Conservation (phyloP, 331 rosid species). For the Rosa hybrid region DNA sequence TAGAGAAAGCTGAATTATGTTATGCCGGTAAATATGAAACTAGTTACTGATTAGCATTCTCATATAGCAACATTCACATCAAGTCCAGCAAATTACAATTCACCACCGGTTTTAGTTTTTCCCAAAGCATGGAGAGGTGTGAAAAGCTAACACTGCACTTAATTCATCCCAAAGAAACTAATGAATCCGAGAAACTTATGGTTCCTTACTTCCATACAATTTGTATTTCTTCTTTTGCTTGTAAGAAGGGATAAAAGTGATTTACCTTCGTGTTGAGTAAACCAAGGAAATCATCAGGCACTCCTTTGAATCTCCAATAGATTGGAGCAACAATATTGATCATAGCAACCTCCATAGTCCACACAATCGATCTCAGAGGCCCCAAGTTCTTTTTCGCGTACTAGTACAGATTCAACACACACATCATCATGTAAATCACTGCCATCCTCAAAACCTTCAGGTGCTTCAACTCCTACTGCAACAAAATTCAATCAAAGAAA, state of each 20-base stretch:
- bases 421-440: not conserved
- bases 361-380: conserved; percentile 61
- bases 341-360: conserved; percentile 54
- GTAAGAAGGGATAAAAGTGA: not conserved
- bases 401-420: conserved; percentile 47
- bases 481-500: not conserved
- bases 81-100: not conserved
- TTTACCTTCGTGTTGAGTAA: conserved; percentile 66
- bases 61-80: not conserved
- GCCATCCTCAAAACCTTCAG: not conserved
- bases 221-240: not conserved
- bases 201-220: not conserved
- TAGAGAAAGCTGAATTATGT: not conserved
- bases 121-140: no score
- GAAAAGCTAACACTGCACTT: not conserved
- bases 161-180: not conserved
- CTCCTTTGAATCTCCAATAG: conserved; percentile 46
- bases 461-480: not conserved
- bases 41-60: not conserved
- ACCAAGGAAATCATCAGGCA: conserved; percentile 66
- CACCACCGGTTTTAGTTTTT: no score
- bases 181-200: not conserved
- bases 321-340: conserved; percentile 65
- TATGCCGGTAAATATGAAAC: not conserved
- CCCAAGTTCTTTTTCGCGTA: conserved; percentile 71